Conservation (phyloP, 202 grass and related monocot species). For the Elaeis oleifera region DNA sequence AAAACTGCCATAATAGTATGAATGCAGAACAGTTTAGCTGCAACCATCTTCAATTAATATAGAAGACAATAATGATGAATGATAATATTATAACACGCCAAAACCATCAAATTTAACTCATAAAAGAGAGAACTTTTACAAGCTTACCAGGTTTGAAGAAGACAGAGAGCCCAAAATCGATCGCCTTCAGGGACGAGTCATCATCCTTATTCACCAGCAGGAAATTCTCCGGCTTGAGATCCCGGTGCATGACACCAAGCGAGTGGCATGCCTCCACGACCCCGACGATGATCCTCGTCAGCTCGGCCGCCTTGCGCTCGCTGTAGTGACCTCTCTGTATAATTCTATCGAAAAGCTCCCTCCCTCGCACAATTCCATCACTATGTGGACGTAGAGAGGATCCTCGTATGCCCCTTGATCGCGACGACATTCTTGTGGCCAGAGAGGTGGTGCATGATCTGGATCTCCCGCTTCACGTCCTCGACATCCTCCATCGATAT, state of each 20-base stretch:
- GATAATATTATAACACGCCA: no score
- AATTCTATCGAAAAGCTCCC: conserved; percentile 20
- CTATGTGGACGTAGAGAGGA: conserved; percentile 15
- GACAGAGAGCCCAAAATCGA: conserved; percentile 22
- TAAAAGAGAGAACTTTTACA: no score
- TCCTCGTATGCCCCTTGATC: conserved; percentile 21
- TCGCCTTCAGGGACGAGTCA: conserved; percentile 19
- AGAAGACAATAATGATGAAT: no score
- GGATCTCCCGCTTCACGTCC: conserved; percentile 22
- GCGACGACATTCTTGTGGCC: conserved; percentile 18
- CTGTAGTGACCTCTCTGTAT: conserved; percentile 14
- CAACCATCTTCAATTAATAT: no score
- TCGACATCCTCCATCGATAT: conserved; percentile 16
- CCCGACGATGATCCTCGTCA: conserved; percentile 15
- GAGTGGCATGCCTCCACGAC: conserved; percentile 24
- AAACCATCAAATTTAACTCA: no score
- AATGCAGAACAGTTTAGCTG: no score
- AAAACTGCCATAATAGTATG: no score
- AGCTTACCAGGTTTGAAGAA: conserved; percentile 20
- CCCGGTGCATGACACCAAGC: conserved; percentile 21
- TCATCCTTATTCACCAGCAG: conserved; percentile 13
- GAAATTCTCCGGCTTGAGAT: conserved; percentile 28
- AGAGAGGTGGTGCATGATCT: conserved; percentile 21
- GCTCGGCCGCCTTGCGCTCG: conserved; percentile 20
- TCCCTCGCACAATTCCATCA: conserved; percentile 23